Percentiles rank a stretch among this genome's conserved stretches.
Conservation (phyloP, 163 green algal genomes). For the Trebouxia gelatinosa region DNA sequence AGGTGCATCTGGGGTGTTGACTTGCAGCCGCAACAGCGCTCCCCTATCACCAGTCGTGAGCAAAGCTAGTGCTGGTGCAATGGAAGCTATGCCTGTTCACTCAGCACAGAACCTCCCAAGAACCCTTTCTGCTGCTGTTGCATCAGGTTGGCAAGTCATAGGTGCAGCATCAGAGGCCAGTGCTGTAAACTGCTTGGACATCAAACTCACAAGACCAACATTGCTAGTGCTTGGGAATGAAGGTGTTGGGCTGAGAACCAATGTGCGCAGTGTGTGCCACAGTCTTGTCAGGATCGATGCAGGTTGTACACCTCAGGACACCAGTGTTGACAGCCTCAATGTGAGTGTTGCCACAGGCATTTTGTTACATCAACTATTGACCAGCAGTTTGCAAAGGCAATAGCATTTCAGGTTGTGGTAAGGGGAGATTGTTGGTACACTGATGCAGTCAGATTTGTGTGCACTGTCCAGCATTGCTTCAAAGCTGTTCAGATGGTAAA, state of each 20-base stretch:
- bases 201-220: constrained; percentile 51
- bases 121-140: constrained; percentile 62
- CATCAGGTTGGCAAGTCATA: constrained; percentile 78
- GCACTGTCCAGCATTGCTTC: too few relatives aligned
- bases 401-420: too few relatives aligned
- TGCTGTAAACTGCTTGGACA: constrained; percentile 26
- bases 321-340: constrained; percentile 88
- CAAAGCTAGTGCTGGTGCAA: constrained; percentile 68
- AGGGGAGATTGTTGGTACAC: too few relatives aligned
- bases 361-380: constrained; percentile 71
- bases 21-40: constrained; percentile 81
- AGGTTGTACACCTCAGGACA: not conserved
- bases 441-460: too few relatives aligned
- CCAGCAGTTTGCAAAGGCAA: too few relatives aligned
- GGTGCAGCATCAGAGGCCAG: constrained; percentile 49
- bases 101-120: constrained; percentile 69
- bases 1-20: constrained; percentile 82
- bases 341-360: constrained; percentile 93
- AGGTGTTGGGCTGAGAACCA: constrained; percentile 61
- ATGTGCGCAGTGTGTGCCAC: not conserved
- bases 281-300: constrained; percentile 1
- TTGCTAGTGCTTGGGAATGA: constrained; percentile 87
- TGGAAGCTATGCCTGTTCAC: constrained; percentile 62
- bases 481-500: too few relatives aligned
- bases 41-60: constrained; percentile 79